phyloP scores from a whole-genome alignment of 2,329 filamentous ascomycete genomes.

The Aotearoamyces nothofagi region DNA sequence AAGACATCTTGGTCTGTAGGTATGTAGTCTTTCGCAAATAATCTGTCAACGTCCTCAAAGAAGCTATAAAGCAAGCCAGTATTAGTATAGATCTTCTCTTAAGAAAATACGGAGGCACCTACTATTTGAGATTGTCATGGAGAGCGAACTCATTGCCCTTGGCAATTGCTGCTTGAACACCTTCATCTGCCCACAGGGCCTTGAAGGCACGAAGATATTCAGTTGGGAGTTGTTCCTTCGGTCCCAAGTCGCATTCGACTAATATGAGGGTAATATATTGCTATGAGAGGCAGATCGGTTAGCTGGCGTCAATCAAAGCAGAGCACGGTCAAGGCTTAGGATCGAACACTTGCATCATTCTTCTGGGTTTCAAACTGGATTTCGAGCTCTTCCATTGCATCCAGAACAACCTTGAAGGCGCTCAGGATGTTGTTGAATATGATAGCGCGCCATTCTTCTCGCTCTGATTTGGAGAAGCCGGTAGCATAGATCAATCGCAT shows the following conservation, averaged over 20 bases:
- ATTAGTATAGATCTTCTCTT: background rate
- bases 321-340: too few relatives aligned
- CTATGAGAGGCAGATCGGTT: conserved; percentile 29
- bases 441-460: conserved; percentile 85
- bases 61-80: conserved; percentile 42
- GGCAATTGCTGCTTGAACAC: conserved; percentile 74
- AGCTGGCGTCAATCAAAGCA: too few relatives aligned
- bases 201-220: conserved; percentile 73
- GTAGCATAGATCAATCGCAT: conserved; percentile 94
- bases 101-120: conserved; percentile 22
- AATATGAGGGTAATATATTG: conserved; percentile 65
- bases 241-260: conserved; percentile 67
- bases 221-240: conserved; percentile 64
- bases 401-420: conserved; percentile 78
- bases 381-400: conserved; percentile 76
- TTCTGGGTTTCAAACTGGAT: conserved; percentile 65
- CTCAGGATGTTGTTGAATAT: conserved; percentile 92
- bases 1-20: conserved; percentile 92
- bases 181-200: conserved; percentile 67
- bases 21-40: conserved; percentile 65
- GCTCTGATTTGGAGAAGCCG: conserved; percentile 79
- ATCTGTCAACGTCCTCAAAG: conserved; percentile 60
- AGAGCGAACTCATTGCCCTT: conserved; percentile 95
- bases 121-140: conserved; percentile 94
- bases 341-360: conserved; percentile 50